Percentiles rank a stretch among this genome's conserved stretches.
Evolutionary conservation across 2,329 filamentous ascomycete genomes (phyloP).

Genomic region (Cladosporium sp.): DNA sequence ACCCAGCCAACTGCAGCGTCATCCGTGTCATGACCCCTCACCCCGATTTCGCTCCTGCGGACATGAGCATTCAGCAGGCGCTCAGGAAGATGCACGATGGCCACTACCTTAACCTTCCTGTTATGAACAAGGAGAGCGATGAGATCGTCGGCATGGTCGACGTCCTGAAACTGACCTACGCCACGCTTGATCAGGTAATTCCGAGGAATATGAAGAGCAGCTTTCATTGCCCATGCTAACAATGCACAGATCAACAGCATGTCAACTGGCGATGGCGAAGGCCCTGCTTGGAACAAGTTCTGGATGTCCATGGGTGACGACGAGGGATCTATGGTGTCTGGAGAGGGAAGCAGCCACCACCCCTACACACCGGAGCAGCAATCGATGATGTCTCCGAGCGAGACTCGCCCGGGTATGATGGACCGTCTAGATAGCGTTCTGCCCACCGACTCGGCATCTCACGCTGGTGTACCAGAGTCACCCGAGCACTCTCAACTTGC

Average conservation of each 20-base stretch:
- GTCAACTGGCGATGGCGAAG: slow-evolving; percentile 80
- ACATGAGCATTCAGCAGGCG: slow-evolving; percentile 98
- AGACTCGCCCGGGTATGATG: slow-evolving; percentile 51
- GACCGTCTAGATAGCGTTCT: slow-evolving; percentile 80
- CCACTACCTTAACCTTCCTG: slow-evolving; percentile 94
- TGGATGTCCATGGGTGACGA: slow-evolving; percentile 94
- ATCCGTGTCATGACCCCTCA: slow-evolving; percentile 99
- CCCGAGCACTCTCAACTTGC: slow-evolving; percentile 62
- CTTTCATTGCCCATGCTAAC: background rate
- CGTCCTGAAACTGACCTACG: slow-evolving; percentile 95
- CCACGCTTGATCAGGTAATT: slow-evolving; percentile 85
- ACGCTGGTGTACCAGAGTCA: slow-evolving; percentile 70
- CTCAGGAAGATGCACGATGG: slow-evolving; percentile 99
- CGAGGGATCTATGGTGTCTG: slow-evolving; percentile 94
- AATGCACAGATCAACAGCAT: slow-evolving; percentile 72
- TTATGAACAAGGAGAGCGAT: slow-evolving; percentile 86
- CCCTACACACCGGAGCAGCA: slow-evolving; percentile 63
- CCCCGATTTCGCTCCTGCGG: slow-evolving; percentile 95
- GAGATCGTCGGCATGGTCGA: slow-evolving; percentile 99
- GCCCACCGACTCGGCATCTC: slow-evolving; percentile 91
- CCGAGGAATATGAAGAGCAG: background rate
- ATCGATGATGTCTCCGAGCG: slow-evolving; percentile 77
- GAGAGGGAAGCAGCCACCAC: slow-evolving; percentile 71
- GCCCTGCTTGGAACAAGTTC: slow-evolving; percentile 99
- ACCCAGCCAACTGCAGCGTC: slow-evolving; percentile 92